A percentile compares a stretch with the other conserved stretches of the same genome.
Evolutionary conservation across 257 asterid species (phyloP).

Genomic region (Solanum dulcamara): DNA sequence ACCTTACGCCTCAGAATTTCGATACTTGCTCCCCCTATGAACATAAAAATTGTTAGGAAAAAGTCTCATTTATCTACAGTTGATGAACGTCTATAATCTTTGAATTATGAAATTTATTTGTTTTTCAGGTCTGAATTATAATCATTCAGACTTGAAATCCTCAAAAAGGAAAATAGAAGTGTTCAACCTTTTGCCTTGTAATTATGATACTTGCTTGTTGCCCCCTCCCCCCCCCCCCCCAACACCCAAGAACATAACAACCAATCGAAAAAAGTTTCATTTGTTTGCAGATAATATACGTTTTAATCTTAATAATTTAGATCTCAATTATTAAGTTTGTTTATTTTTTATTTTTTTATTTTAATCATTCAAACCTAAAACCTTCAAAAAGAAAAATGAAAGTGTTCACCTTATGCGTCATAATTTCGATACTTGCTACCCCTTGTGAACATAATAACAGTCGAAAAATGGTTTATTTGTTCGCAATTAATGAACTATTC

Average conservation of each 20-base stretch:
- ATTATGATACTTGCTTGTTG: neutral
- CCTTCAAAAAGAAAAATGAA: neutral
- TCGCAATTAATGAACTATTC: neutral
- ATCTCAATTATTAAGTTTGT: neutral
- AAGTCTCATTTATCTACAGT: neutral
- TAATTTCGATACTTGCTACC: slow-evolving; percentile 50
- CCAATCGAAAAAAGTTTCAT: neutral
- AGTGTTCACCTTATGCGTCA: neutral
- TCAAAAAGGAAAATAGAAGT: neutral
- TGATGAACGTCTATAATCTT: neutral
- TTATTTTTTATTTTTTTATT: no score
- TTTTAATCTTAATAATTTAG: neutral
- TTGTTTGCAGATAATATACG: neutral
- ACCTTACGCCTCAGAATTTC: slow-evolving; percentile 63
- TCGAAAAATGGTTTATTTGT: neutral
- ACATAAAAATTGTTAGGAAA: neutral
- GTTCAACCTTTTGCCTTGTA: neutral
- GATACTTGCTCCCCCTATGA: slow-evolving; percentile 50
- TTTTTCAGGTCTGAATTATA: neutral
- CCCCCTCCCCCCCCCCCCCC: no score
- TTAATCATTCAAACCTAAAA: no score
- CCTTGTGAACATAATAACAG: neutral
- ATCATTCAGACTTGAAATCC: neutral
- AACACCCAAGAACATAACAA: neutral
- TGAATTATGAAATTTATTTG: neutral